phyloP scores from a whole-genome alignment of 139 green algal genomes.

The Chlorella sp. region DNA sequence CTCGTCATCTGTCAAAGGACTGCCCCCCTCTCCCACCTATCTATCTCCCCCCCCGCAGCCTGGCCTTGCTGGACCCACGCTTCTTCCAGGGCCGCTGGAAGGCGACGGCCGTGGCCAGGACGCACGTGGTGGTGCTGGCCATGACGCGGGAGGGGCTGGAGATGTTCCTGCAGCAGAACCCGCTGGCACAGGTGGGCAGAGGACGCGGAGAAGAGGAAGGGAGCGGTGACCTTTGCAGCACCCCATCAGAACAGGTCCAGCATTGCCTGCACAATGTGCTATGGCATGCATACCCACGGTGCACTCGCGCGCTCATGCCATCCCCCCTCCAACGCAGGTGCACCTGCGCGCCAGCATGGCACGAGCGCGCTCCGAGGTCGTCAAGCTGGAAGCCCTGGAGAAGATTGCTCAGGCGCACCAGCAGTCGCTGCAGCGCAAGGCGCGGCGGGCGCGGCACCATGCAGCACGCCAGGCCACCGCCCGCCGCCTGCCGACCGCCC shows the following conservation, averaged over 20 bases:
- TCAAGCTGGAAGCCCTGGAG: constrained; percentile 49
- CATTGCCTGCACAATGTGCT: too few species aligned
- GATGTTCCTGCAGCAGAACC: constrained; percentile 48
- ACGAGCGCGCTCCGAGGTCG: constrained; percentile 30
- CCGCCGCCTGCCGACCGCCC: too few species aligned
- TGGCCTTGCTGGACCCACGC: constrained; percentile 42
- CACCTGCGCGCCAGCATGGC: constrained; percentile 47
- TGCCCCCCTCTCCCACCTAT: too few species aligned
- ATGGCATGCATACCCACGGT: too few species aligned
- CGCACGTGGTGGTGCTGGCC: constrained; percentile 28
- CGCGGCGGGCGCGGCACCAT: background rate
- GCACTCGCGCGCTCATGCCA: too few species aligned
- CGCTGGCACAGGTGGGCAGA: constrained; percentile 43
- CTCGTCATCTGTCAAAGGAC: too few species aligned
- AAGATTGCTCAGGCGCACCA: constrained; percentile 31
- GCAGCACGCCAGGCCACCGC: too few species aligned
- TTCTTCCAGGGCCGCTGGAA: constrained; percentile 40
- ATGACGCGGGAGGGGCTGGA: constrained; percentile 44
- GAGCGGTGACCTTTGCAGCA: too few species aligned
- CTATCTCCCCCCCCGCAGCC: background rate
- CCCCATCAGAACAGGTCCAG: too few species aligned
- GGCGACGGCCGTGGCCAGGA: constrained; percentile 15
- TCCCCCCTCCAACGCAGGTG: constrained; percentile 19
- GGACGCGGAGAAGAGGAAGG: background rate
- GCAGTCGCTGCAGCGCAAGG: background rate